Evolutionary conservation across 306 rosid species (phyloP), one percentile per base, ranked within the genome.

Genomic region (Quercus bicolor): DNA sequence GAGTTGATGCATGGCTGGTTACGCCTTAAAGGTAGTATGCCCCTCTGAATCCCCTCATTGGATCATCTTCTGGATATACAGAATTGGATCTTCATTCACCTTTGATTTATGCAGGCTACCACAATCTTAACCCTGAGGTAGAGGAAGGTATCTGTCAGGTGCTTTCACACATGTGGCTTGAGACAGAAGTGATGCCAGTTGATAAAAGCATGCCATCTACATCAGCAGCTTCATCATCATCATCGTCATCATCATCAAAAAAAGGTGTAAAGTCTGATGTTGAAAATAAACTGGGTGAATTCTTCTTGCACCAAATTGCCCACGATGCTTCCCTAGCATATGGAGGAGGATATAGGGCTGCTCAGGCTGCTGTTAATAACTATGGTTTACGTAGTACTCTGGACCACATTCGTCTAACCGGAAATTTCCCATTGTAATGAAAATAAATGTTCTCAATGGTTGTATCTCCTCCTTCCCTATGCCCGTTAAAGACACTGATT

Each of bases 131-230:
- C 81, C 94, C 93, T 5, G 98, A 88, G 73, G 96, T 96, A 81
- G 99, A 93, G 87, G 99, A 96, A 89, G 99, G 99, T 5, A 93
- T 96, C 76, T 96, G 99, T 70, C 98, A 96, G 78, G 93, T 93
- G 83, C 94, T 96, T 55, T 96, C 99, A 11, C 80, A 85, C 72
- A 87, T 93, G 97, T 96, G 99, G 98, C 99, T 96, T 81, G 99
- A 93, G 84, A 76, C 99, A 18, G 99, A 93, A 87, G 99, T 96
- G 74, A 85, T 82, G 90, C 97, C 98, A 24, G 81, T 75, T 53
- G 83, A 12, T 28, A 81, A 76, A 56, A 78, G 34, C 83, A 87
- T 84, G 89, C 89, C 98, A 72, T 96, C 96, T 48, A 84, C 97
- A 53, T 90, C 94, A 43, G 80, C 91, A 40, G 84, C 90, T 8